phyloP scores from a whole-genome alignment of 345 rosid species.

The Eucalyptus curtisii region DNA sequence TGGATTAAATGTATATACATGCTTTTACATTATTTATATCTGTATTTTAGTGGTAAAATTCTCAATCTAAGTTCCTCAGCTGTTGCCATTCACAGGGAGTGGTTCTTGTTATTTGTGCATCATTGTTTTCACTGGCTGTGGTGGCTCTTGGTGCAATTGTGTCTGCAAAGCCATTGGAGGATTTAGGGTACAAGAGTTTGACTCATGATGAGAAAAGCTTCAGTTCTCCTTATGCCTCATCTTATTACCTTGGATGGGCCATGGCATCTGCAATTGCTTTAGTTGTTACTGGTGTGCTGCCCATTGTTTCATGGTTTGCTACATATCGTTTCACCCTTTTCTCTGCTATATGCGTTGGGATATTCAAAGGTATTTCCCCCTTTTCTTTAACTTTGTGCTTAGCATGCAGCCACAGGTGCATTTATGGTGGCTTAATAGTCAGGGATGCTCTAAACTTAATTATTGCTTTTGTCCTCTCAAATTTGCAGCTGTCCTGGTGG shows the following conservation, averaged over 20 bases:
- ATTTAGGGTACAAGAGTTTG: conserved; percentile 65
- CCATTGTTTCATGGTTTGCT: conserved; percentile 95
- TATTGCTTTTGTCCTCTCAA: neutral
- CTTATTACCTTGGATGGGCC: conserved; percentile 94
- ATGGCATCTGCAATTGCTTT: conserved; percentile 93
- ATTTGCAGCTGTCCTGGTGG: conserved; percentile 72
- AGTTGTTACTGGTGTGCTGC: conserved; percentile 84
- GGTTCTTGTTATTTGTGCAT: conserved; percentile 54
- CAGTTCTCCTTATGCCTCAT: conserved; percentile 77
- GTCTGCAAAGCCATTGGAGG: conserved; percentile 79
- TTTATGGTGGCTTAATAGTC: neutral
- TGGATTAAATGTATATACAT: neutral
- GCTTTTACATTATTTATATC: neutral
- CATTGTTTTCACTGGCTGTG: conserved; percentile 65
- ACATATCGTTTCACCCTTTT: conserved; percentile 88
- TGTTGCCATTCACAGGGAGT: conserved; percentile 38
- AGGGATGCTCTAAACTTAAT: neutral
- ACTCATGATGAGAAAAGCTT: conserved; percentile 48
- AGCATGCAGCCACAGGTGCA: neutral
- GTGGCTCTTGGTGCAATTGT: conserved; percentile 78
- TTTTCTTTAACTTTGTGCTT: neutral
- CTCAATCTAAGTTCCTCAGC: neutral
- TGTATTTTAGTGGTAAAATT: neutral
- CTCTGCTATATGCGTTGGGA: conserved; percentile 73
- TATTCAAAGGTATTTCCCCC: conserved; percentile 54